Percentiles rank a stretch among this genome's conserved stretches.
Conservation (phyloP, 2,329 filamentous ascomycete genomes). For the Aspergillus ochraceus region DNA sequence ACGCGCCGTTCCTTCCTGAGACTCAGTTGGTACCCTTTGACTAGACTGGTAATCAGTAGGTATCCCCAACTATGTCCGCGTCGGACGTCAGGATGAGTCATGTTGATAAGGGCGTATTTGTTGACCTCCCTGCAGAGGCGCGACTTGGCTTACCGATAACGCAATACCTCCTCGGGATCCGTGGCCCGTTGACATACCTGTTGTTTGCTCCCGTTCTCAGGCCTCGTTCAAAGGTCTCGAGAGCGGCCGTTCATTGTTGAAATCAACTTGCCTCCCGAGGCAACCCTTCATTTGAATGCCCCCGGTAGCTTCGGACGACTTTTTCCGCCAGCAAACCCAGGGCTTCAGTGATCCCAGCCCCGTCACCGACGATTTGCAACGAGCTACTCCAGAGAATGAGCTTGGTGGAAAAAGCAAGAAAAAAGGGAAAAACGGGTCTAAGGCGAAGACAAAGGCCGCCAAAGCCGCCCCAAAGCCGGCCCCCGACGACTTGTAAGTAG, state of each 20-base stretch:
- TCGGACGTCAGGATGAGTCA: slow-evolving; percentile 10
- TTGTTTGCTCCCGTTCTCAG: slow-evolving; percentile 32
- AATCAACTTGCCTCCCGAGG: slow-evolving; percentile 26
- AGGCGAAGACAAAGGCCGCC: slow-evolving; percentile 36
- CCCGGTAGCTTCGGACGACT: slow-evolving; percentile 41
- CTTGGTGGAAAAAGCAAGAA: slow-evolving; percentile 39
- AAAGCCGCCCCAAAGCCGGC: slow-evolving; percentile 33
- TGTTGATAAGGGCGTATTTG: slow-evolving; percentile 15
- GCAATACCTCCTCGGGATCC: slow-evolving; percentile 1
- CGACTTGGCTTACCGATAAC: neutral
- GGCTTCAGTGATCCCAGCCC: slow-evolving; percentile 33
- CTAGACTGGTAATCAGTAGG: neutral
- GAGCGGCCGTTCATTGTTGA: slow-evolving; percentile 26
- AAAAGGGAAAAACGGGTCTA: slow-evolving; percentile 39
- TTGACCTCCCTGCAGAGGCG: neutral
- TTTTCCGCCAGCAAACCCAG: slow-evolving; percentile 38
- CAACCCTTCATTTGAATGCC: slow-evolving; percentile 43
- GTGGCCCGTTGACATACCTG: slow-evolving; percentile 7
- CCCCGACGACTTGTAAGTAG: slow-evolving; percentile 39
- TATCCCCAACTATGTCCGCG: neutral
- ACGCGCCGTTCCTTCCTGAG: neutral
- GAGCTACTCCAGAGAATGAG: slow-evolving; percentile 32
- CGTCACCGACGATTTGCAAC: slow-evolving; percentile 28
- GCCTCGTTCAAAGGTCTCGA: slow-evolving; percentile 30
- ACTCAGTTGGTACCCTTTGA: neutral